Percentiles rank a stretch among this genome's conserved stretches.
Evolutionary conservation across 176 grass and related monocot species (phyloP).

Genomic region (Rhynchospora breviuscula): DNA sequence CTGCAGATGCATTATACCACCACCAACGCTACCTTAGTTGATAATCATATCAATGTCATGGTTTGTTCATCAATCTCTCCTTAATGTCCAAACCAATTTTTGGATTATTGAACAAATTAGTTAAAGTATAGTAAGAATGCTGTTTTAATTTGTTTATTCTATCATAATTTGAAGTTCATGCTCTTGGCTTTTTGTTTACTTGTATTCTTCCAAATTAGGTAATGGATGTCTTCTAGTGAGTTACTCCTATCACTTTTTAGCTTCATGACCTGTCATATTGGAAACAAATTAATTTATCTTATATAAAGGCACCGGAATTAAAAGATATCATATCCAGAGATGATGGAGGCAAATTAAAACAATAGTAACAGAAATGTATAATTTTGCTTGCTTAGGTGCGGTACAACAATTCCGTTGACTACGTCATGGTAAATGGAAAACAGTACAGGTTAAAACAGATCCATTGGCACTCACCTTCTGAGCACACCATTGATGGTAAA

Average conservation of each 20-base stretch:
- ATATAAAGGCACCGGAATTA: background rate
- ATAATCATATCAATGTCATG: conserved; percentile 62
- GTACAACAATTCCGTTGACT: conserved; percentile 40
- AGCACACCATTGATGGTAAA: conserved; percentile 60
- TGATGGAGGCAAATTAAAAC: background rate
- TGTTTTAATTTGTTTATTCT: background rate
- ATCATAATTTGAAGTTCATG: conserved; percentile 6
- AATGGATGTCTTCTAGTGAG: background rate
- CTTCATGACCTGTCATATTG: background rate
- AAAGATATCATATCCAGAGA: background rate
- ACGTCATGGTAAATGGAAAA: conserved; percentile 38
- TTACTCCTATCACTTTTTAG: background rate
- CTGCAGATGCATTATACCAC: conserved; percentile 54
- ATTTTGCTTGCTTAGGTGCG: conserved; percentile 32
- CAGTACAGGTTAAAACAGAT: conserved; percentile 51
- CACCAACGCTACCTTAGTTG: conserved; percentile 53
- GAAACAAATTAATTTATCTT: background rate
- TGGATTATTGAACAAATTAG: background rate
- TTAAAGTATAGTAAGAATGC: background rate
- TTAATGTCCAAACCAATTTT: background rate
- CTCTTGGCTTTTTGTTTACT: background rate
- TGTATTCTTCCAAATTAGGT: conserved; percentile 3
- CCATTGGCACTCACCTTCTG: conserved; percentile 84
- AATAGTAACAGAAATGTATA: background rate
- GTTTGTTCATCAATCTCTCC: conserved; percentile 36